A percentile compares a stretch with the other conserved stretches of the same genome.
phyloP scores from a whole-genome alignment of 1,139 yeast species.

The Lodderomyces orthopsilosis region DNA sequence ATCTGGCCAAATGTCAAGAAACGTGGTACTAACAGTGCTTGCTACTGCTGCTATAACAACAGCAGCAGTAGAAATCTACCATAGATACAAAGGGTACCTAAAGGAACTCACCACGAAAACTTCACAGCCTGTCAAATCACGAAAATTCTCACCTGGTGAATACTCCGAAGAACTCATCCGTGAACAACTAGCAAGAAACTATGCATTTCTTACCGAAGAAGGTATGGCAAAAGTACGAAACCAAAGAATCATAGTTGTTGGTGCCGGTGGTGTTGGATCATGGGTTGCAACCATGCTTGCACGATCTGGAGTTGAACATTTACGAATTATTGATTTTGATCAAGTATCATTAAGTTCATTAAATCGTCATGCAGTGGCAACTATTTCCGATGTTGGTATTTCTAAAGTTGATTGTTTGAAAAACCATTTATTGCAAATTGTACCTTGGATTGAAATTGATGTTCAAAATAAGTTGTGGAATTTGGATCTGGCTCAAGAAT shows the following conservation, averaged over 20 bases:
- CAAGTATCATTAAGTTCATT: constrained; percentile 90
- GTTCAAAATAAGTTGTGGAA: constrained; percentile 78
- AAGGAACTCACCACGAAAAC: constrained; percentile 4
- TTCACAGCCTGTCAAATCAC: background rate
- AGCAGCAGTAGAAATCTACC: constrained; percentile 39
- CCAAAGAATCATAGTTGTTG: constrained; percentile 85
- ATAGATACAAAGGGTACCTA: constrained; percentile 21
- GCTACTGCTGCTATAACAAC: constrained; percentile 40
- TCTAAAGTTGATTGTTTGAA: constrained; percentile 81
- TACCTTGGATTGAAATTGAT: constrained; percentile 90
- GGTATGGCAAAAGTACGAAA: constrained; percentile 75
- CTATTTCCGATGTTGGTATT: constrained; percentile 81
- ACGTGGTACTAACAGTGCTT: constrained; percentile 29
- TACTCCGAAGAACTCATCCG: constrained; percentile 75
- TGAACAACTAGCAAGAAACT: constrained; percentile 91
- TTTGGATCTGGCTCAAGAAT: constrained; percentile 56
- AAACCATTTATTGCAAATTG: constrained; percentile 60
- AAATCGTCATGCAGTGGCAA: constrained; percentile 93
- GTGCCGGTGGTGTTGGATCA: constrained; percentile 98
- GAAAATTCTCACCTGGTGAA: constrained; percentile 9
- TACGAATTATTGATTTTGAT: constrained; percentile 88
- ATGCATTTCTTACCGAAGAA: constrained; percentile 83
- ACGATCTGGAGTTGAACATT: constrained; percentile 79
- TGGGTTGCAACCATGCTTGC: constrained; percentile 93
- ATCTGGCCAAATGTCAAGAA: constrained; percentile 12